phyloP scores from a whole-genome alignment of 169 alveolate genomes.

The Plasmodium inui region DNA sequence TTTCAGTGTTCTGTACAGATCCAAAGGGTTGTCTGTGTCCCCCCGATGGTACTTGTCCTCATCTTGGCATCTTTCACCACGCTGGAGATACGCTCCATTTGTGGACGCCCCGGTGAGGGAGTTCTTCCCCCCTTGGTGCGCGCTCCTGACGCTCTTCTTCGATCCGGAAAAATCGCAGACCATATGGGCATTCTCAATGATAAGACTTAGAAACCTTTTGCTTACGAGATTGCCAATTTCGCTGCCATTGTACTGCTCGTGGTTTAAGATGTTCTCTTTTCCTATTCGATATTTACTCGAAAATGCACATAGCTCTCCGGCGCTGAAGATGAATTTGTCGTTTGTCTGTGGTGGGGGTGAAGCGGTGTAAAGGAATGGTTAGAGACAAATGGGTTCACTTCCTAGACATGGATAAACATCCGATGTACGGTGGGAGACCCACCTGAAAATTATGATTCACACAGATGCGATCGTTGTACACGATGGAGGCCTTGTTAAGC shows the following conservation, averaged over 20 bases:
- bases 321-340: slow-evolving; percentile 57
- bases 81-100: not conserved
- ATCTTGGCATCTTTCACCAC: not conserved
- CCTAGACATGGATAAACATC: not conserved
- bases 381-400: not conserved
- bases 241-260: slow-evolving; percentile 40
- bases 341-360: slow-evolving; percentile 13
- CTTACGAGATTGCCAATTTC: slow-evolving; percentile 65
- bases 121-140: not conserved
- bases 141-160: not conserved
- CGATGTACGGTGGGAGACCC: not conserved
- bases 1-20: slow-evolving; percentile 26
- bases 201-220: slow-evolving; percentile 22
- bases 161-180: too few species aligned
- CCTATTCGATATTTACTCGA: slow-evolving; percentile 46
- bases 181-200: not conserved
- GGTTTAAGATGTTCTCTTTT: slow-evolving; percentile 20
- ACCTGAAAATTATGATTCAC: slow-evolving; percentile 67
- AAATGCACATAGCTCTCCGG: slow-evolving; percentile 59
- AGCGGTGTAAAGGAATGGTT: not conserved
- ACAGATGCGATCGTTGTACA: slow-evolving; percentile 36
- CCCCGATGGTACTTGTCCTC: not conserved
- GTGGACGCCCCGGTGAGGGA: not conserved
- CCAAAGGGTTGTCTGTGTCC: not conserved
- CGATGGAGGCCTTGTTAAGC: slow-evolving; percentile 56